Evolutionary conservation across 768 basidiomycete genomes (phyloP), one percentile per base, ranked within the genome.

Genomic region (Leucocoprinus leucothites): DNA sequence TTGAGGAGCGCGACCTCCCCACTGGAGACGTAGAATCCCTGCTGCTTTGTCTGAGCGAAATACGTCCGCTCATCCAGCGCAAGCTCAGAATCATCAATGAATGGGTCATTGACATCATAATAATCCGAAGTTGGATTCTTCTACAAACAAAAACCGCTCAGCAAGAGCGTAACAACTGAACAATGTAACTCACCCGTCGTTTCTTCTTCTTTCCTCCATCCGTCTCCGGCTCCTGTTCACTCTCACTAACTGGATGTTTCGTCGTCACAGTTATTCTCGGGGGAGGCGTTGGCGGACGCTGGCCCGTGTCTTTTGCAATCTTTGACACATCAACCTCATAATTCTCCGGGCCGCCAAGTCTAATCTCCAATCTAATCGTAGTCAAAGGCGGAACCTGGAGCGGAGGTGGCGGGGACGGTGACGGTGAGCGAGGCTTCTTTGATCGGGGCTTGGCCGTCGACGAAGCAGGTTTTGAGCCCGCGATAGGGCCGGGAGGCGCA

Each of bases 51-150:
- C 68, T 92, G 86, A 3, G 89, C 92, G 63, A 94, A 90, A 71
- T 82, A 92, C 1, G 89, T 94, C 3, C 96, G 86, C 65, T 95
- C 86, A 73, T 98, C 95, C 44, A 95, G 73, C 22, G 84, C 86
- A 53, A 96, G 76, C 65, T 98, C 96, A 1, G 93, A 92, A 71
- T 99, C 97, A 76, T 99, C 97, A 65, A 99, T 97, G 74, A 98
- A 98, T 0, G 92, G 89, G 71, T 99, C 97, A 0, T 78, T 73
- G 18, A 86, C 76, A 72, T 99, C 96, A 76, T 99, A 99, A 64
- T 94, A 91, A 65, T 89, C 91, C 19, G 82, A 71, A 0, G 76
- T 74, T 1, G 69, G 67, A 54, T 75, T 80, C 65, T 84, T 85
- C 67, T 77, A 74, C 74, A 78, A 59, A 56, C 36, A 26, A 21